Conservation (phyloP, 495 filamentous ascomycete species). For the Podospora fimiseda region DNA sequence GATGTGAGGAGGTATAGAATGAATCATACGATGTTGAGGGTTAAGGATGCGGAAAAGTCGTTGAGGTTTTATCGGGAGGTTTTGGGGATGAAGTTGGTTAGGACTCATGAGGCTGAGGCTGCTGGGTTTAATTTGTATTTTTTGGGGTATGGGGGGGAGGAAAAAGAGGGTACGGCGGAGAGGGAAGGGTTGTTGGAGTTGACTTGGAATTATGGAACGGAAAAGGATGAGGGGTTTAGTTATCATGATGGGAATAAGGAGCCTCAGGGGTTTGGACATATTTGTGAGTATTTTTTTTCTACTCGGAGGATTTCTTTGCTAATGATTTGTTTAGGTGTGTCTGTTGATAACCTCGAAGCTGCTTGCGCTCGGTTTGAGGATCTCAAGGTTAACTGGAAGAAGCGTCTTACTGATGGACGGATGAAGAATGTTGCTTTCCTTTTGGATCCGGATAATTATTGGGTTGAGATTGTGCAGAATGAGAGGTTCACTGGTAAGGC, state of each 20-base stretch:
- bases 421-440: constrained; percentile 97
- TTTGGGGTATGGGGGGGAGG: constrained; percentile 63
- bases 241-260: constrained; percentile 91
- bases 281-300: constrained; percentile 51
- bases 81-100: constrained; percentile 77
- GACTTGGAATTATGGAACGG: constrained; percentile 96
- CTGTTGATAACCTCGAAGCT: constrained; percentile 82
- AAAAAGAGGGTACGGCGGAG: constrained; percentile 48
- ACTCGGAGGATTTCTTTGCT: too few relatives aligned
- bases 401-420: constrained; percentile 80
- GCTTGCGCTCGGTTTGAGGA: constrained; percentile 82
- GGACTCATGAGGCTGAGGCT: constrained; percentile 61
- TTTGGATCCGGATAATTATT: constrained; percentile 87
- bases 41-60: constrained; percentile 80
- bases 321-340: constrained; percentile 49
- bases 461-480: constrained; percentile 85
- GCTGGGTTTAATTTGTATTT: constrained; percentile 88
- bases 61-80: constrained; percentile 87
- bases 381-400: constrained; percentile 83
- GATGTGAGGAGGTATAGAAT: constrained; percentile 39
- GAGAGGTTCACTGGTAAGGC: constrained; percentile 49
- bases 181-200: constrained; percentile 82
- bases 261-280: constrained; percentile 91
- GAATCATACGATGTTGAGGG: constrained; percentile 91
- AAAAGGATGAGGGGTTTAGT: constrained; percentile 73